These are phyloP conservation scores for Phaeosphaeria sp. DNA, from an alignment of 2,329 filamentous ascomycete species.

Conservation along the genomic window DNA sequence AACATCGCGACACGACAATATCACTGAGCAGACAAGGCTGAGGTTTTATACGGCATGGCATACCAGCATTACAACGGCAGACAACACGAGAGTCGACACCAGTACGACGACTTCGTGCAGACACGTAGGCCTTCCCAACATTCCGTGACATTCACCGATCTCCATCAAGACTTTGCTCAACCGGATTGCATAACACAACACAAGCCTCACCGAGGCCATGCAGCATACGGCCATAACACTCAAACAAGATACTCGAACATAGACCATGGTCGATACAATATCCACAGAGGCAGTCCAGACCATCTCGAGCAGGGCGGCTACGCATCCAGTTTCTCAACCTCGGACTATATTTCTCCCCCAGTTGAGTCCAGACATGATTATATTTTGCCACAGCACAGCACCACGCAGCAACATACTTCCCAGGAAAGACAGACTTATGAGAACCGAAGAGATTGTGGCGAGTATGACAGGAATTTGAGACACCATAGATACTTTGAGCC, in stretches of 20 bases:
- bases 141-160: neutral
- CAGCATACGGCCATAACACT: neutral
- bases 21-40: neutral
- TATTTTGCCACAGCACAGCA: neutral
- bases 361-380: slow-evolving; percentile 3
- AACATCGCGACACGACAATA: neutral
- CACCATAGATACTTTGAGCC: neutral
- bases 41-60: neutral
- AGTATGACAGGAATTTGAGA: neutral
- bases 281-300: neutral
- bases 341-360: slow-evolving; percentile 10
- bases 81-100: neutral
- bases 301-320: slow-evolving; percentile 7
- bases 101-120: neutral
- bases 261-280: neutral
- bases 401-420: neutral
- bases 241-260: neutral
- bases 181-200: neutral
- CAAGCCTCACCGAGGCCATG: neutral
- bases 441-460: neutral
- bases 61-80: neutral
- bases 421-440: neutral
- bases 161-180: neutral
- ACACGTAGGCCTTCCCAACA: neutral
- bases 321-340: slow-evolving; percentile 5